Conservation (phyloP, 345 rosid species). For the Euclidium syriacum region DNA sequence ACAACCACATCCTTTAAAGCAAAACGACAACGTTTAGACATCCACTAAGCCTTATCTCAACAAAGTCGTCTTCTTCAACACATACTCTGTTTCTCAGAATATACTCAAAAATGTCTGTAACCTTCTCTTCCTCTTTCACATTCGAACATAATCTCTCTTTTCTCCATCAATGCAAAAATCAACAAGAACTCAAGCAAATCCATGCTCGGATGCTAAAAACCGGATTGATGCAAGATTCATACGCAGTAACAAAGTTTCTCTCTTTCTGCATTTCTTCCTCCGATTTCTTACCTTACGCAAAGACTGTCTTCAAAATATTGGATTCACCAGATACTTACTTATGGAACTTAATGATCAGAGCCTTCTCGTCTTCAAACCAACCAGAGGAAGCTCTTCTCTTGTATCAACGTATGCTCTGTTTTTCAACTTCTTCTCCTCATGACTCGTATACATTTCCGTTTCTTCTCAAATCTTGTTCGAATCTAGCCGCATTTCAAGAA, state of each 20-base stretch:
- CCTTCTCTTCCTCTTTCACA: slow-evolving; percentile 3
- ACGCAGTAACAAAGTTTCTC: slow-evolving; percentile 41
- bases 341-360: slow-evolving; percentile 70
- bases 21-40: background rate
- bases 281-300: slow-evolving; percentile 44
- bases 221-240: slow-evolving; percentile 36
- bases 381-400: slow-evolving; percentile 46
- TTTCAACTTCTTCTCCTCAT: slow-evolving; percentile 40
- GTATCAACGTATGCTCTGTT: slow-evolving; percentile 48
- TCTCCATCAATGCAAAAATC: slow-evolving; percentile 48
- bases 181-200: slow-evolving; percentile 48
- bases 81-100: background rate
- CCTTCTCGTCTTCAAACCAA: slow-evolving; percentile 35
- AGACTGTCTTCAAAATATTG: slow-evolving; percentile 39
- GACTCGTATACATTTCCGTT: slow-evolving; percentile 62
- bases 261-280: slow-evolving; percentile 37
- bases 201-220: slow-evolving; percentile 57
- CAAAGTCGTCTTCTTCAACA: no score
- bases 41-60: no score
- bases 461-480: slow-evolving; percentile 67
- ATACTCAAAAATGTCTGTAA: slow-evolving; percentile 5
- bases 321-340: slow-evolving; percentile 42
- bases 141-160: slow-evolving; percentile 27
- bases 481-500: slow-evolving; percentile 36
- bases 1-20: background rate